phyloP scores from a whole-genome alignment of 1,284 basidiomycete species.

The Boletus semigastroideus region DNA sequence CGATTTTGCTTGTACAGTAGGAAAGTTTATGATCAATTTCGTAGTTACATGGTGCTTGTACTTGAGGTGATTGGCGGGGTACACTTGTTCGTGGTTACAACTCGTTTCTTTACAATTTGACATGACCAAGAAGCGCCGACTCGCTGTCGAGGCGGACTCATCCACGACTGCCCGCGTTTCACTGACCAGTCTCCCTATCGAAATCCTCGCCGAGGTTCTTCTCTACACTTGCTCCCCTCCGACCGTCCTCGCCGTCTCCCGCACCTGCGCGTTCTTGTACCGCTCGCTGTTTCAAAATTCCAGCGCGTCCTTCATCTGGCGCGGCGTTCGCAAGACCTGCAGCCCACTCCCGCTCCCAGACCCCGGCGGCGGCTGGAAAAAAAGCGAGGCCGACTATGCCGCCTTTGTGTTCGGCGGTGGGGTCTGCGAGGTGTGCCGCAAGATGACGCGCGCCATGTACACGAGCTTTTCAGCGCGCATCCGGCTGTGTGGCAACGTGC shows the following conservation, averaged over 20 bases:
- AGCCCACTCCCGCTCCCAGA: conserved; percentile 37
- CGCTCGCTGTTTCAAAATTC: conserved; percentile 35
- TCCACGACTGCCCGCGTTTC: not conserved
- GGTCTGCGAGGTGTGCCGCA: conserved; percentile 53
- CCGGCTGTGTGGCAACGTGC: conserved; percentile 45
- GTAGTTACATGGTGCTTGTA: no score
- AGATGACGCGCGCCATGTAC: conserved; percentile 37
- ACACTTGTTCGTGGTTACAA: no score
- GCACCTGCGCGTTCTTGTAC: conserved; percentile 43
- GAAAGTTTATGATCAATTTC: no score
- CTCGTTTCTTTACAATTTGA: not conserved
- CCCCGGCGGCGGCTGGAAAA: conserved; percentile 34
- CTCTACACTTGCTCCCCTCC: conserved; percentile 36
- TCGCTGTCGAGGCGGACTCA: not conserved
- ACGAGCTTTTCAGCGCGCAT: conserved; percentile 44
- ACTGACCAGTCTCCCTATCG: conserved; percentile 39
- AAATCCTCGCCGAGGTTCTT: conserved; percentile 47
- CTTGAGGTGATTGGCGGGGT: no score
- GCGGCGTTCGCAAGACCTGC: conserved; percentile 34
- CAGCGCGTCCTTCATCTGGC: conserved; percentile 44
- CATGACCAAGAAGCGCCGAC: conserved; percentile 8
- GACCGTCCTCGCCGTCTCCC: conserved; percentile 47
- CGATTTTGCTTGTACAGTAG: no score
- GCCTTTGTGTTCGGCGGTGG: conserved; percentile 61
- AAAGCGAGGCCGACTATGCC: conserved; percentile 48